These are phyloP conservation scores for Lathyrus oleraceus DNA, from an alignment of 306 rosid genomes.

Conservation along the genomic window DNA sequence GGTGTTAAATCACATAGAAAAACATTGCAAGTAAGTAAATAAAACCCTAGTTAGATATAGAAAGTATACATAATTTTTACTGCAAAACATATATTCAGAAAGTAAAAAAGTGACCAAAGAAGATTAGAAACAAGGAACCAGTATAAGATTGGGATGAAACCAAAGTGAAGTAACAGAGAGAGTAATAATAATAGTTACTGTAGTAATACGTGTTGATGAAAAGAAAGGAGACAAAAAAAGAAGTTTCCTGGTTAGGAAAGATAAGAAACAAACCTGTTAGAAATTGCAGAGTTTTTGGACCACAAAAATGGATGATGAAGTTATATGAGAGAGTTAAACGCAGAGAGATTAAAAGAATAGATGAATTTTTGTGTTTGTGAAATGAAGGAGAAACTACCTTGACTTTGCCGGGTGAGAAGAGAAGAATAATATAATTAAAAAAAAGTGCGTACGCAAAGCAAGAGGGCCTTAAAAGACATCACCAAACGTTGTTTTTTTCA, in stretches of 20 bases:
- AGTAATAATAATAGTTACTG: no score
- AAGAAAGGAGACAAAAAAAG: background rate
- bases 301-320: background rate
- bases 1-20: background rate
- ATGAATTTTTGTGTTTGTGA: background rate
- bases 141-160: background rate
- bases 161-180: background rate
- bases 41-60: no score
- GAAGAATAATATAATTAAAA: background rate
- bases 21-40: background rate
- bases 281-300: background rate
- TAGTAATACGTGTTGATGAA: no score
- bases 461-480: background rate
- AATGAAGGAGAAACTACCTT: background rate
- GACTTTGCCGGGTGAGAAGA: background rate
- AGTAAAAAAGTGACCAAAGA: background rate
- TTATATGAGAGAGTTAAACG: background rate
- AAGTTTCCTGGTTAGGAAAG: background rate
- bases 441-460: background rate
- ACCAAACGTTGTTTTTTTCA: background rate
- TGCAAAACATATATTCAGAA: background rate
- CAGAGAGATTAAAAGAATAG: background rate
- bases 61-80: no score
- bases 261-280: background rate
- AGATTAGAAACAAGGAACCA: background rate